A percentile compares a stretch with the other conserved stretches of the same genome.
These are phyloP conservation scores for Juncus inflexus DNA, from an alignment of 176 grass and related monocot species.

Conservation along the genomic window DNA sequence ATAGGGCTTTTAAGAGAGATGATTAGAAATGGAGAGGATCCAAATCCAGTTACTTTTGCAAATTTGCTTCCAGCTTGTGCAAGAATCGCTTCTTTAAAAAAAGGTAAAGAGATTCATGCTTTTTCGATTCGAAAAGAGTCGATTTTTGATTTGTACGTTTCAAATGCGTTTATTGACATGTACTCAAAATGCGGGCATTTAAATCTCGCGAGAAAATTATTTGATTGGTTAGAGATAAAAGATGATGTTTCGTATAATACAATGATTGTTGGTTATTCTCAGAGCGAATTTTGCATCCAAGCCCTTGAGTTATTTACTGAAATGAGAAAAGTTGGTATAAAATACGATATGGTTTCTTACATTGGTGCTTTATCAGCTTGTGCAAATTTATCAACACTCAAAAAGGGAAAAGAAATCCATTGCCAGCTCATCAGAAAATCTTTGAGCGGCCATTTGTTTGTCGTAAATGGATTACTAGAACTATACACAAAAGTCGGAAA, in stretches of 20 bases:
- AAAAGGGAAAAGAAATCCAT: constrained; percentile 83
- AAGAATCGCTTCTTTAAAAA: constrained; percentile 54
- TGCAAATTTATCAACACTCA: constrained; percentile 64
- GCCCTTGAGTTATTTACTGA: constrained; percentile 67
- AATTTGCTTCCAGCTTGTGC: constrained; percentile 83
- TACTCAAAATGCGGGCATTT: constrained; percentile 77
- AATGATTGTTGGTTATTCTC: constrained; percentile 70
- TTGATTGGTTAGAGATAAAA: constrained; percentile 51
- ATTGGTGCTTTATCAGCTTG: constrained; percentile 69
- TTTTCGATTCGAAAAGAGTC: constrained; percentile 44
- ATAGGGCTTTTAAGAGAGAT: constrained; percentile 47
- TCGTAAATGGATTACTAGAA: constrained; percentile 61
- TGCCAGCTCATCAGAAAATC: constrained; percentile 51
- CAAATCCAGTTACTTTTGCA: constrained; percentile 60
- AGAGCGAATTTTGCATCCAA: constrained; percentile 43
- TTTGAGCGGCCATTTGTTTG: constrained; percentile 44
- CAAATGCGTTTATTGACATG: constrained; percentile 85
- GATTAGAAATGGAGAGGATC: constrained; percentile 47
- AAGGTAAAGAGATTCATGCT: constrained; percentile 78
- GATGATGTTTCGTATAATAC: constrained; percentile 81
- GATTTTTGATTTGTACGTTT: constrained; percentile 59
- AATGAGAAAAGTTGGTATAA: constrained; percentile 53
- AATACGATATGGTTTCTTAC: constrained; percentile 67
- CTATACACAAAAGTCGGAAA: constrained; percentile 76
- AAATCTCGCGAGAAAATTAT: constrained; percentile 43